These are phyloP conservation scores for Phytophthora sp. DNA, from an alignment of 352 stramenopile genomes.

Conservation along the genomic window DNA sequence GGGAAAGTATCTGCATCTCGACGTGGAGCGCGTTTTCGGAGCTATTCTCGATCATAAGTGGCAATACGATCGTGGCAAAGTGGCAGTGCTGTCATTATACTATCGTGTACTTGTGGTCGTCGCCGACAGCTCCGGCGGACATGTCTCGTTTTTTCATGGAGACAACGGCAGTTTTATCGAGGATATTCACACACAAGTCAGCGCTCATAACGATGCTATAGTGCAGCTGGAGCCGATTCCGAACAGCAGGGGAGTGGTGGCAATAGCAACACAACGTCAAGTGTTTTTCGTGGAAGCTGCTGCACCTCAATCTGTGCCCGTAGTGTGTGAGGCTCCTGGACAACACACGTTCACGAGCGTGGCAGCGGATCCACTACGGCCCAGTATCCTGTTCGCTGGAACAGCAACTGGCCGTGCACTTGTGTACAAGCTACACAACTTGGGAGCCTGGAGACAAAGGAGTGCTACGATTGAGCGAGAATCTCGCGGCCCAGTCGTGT, in stretches of 20 bases:
- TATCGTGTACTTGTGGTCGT: conserved; percentile 28
- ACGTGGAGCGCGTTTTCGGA: conserved; percentile 38
- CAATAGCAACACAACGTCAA: conserved; percentile 22
- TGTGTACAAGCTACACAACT: conserved; percentile 39
- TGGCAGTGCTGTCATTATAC: conserved; percentile 24
- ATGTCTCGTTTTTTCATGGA: conserved; percentile 34
- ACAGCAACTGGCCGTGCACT: conserved; percentile 31
- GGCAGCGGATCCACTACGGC: conserved; percentile 22
- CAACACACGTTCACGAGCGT: conserved; percentile 32
- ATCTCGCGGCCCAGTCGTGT: conserved; percentile 12
- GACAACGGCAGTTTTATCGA: conserved; percentile 31
- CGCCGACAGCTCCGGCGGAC: conserved; percentile 20
- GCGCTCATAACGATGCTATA: neutral
- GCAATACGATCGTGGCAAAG: conserved; percentile 20
- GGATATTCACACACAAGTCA: conserved; percentile 11
- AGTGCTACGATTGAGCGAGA: conserved; percentile 5
- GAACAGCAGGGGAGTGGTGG: conserved; percentile 31
- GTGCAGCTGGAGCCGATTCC: conserved; percentile 28
- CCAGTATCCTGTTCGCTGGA: conserved; percentile 31
- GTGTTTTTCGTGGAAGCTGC: conserved; percentile 33
- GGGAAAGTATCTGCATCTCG: conserved; percentile 43
- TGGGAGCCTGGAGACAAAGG: conserved; percentile 23
- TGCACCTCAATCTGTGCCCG: conserved; percentile 8
- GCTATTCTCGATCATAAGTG: conserved; percentile 7
- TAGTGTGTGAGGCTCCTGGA: conserved; percentile 24